Conservation (phyloP, 163 green algal species). For the Chlorella variabilis region DNA sequence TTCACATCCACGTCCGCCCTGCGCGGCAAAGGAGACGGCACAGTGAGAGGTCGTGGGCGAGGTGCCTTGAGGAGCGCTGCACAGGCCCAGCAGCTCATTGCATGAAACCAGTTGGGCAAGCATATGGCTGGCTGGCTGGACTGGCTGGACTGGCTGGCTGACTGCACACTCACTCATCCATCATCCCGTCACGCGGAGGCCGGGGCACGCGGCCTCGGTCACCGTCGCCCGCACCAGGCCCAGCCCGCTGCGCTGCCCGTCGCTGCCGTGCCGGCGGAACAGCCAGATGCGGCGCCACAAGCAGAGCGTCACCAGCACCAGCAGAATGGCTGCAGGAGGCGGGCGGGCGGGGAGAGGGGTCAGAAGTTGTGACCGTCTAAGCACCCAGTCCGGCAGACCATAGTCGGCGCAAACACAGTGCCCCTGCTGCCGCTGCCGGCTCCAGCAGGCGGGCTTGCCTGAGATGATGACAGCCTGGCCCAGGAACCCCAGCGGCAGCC, state of each 20-base stretch:
- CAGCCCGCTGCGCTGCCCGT: not conserved
- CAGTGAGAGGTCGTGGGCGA: no score
- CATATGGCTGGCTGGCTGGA: no score
- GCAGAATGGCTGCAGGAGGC: conserved; percentile 6
- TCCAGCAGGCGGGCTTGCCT: no score
- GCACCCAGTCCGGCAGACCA: not conserved
- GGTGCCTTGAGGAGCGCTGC: not conserved
- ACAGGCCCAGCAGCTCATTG: no score
- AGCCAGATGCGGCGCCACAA: not conserved
- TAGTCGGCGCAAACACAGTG: no score
- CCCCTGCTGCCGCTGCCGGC: no score
- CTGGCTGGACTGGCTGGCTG: no score
- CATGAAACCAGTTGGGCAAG: no score
- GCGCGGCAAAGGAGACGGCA: not conserved
- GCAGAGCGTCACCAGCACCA: conserved; percentile 1
- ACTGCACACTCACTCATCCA: no score
- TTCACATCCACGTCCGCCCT: not conserved
- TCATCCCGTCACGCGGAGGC: no score
- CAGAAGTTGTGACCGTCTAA: not conserved
- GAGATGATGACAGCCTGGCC: conserved; percentile 33
- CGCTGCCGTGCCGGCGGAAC: not conserved
- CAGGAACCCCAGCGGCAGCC: conserved; percentile 32
- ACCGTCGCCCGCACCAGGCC: not conserved
- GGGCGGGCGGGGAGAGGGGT: no score
- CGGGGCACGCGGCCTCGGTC: not conserved